Percentiles rank a stretch among this genome's conserved stretches.
phyloP scores from a whole-genome alignment of 116 monocot species.

The Papilionanthe hybrid region DNA sequence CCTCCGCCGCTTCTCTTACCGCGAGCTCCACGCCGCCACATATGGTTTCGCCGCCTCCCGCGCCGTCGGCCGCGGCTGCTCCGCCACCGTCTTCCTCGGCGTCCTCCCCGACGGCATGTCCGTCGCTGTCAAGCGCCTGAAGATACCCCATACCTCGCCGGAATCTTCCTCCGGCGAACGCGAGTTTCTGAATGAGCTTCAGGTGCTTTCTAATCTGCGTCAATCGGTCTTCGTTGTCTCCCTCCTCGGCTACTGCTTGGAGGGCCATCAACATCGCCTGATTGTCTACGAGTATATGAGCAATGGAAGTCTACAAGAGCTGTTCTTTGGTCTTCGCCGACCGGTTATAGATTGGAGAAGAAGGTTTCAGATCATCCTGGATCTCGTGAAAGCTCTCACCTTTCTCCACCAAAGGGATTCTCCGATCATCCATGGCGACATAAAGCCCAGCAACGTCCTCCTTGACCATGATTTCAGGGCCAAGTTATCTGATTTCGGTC shows the following conservation, averaged over 20 bases:
- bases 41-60: slow-evolving; percentile 41
- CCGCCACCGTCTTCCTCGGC: slow-evolving; percentile 35
- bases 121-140: slow-evolving; percentile 3
- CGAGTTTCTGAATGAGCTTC: slow-evolving; percentile 11
- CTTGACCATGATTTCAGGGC: slow-evolving; percentile 52
- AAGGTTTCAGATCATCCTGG: slow-evolving; percentile 54
- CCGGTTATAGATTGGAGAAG: slow-evolving; percentile 36
- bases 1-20: slow-evolving; percentile 48
- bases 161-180: background rate
- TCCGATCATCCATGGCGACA: slow-evolving; percentile 79
- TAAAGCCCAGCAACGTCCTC: slow-evolving; percentile 91
- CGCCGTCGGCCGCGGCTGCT: slow-evolving; percentile 61
- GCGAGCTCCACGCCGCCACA: slow-evolving; percentile 47
- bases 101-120: slow-evolving; percentile 9
- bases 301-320: slow-evolving; percentile 18
- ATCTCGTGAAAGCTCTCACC: slow-evolving; percentile 58
- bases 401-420: slow-evolving; percentile 71
- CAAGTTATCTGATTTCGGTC: slow-evolving; percentile 77
- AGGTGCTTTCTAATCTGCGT: background rate
- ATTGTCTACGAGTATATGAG: slow-evolving; percentile 12
- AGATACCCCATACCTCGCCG: background rate
- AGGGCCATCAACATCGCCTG: background rate
- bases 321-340: slow-evolving; percentile 24
- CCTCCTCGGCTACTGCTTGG: slow-evolving; percentile 5
- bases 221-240: slow-evolving; percentile 7